Evolutionary conservation across 1,139 yeast species (phyloP), one percentile per base, ranked within the genome.

Genomic region (Zygoascus sp.): DNA sequence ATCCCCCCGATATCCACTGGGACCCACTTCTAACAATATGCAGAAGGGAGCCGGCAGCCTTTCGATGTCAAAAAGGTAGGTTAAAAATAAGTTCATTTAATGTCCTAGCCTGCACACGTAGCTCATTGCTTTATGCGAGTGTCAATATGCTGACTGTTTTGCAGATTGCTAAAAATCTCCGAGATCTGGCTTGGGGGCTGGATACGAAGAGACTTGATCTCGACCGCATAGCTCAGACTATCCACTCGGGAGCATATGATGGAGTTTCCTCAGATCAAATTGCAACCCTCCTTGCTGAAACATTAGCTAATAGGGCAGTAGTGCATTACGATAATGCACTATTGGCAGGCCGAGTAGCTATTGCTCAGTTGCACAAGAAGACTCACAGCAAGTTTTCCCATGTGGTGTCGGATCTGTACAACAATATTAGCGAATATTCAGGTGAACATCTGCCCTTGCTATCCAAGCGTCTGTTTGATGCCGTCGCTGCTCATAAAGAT

Each of bases 241-340:
- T 82, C 52, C 78, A 78, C 47, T 72, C 82, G 3, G 95, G 94
- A 53, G 83, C 82, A 41, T 83, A 82, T 66, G 86, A 83, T 58
- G 95, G 95, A 57, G 95, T 87, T 46, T 83, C 88, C 56, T 84
- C 94, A 42, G 75, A 78, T 53, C 94, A 85, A 60, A 70, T 86
- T 53, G 83, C 81, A 54, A 81, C 83, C 62, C 75, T 89, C 17
- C 85, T 90, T 38, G 90, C 95, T 16, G 96, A 89, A 66, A 83
- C 92, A 25, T 85, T 94, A 44, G 96, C 95, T 22, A 80, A 83
- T 55, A 80, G 87, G 88, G 81, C 95, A 47, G 87, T 96, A 11
- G 76, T 81, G 47, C 96, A 89, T 64, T 96, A 96, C 9, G 96
- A 88, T 66, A 86, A 86, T 60, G 88, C 95, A 25, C 74, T 76